phyloP scores from a whole-genome alignment of 441 rosid genomes.

The Arabidopsis hybrid region DNA sequence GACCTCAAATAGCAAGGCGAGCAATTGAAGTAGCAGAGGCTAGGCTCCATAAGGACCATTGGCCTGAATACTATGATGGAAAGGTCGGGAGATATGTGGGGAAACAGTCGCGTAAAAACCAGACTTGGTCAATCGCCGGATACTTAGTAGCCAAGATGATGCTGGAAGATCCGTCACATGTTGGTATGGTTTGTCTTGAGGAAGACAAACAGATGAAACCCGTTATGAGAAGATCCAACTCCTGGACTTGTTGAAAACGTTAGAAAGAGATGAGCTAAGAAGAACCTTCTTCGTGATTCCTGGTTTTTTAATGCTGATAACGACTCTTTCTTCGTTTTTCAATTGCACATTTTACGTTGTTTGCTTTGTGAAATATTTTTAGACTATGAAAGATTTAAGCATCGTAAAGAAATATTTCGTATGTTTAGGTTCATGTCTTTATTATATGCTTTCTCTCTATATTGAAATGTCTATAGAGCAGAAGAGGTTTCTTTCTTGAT shows the following conservation, averaged over 20 bases:
- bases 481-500: constrained; percentile 28
- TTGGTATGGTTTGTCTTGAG: constrained; percentile 85
- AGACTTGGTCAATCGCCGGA: constrained; percentile 95
- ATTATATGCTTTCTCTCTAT: constrained; percentile 23
- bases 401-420: constrained; percentile 20
- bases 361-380: constrained; percentile 36
- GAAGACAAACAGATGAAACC: constrained; percentile 95
- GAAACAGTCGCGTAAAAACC: constrained; percentile 81
- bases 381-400: constrained; percentile 25
- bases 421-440: constrained; percentile 24
- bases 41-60: constrained; percentile 73
- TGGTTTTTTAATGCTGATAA: constrained; percentile 24
- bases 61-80: constrained; percentile 97
- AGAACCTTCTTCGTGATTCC: constrained; percentile 18
- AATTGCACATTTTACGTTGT: constrained; percentile 31
- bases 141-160: constrained; percentile 93
- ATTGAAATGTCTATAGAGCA: constrained; percentile 6
- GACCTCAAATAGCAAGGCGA: constrained; percentile 85
- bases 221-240: constrained; percentile 73
- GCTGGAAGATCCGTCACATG: constrained; percentile 93
- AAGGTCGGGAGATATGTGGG: constrained; percentile 83
- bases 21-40: constrained; percentile 79
- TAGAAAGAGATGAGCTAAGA: constrained; percentile 17
- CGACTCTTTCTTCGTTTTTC: constrained; percentile 15
- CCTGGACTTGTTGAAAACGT: constrained; percentile 61